phyloP scores from a whole-genome alignment of 163 green algal genomes.

The Volvox carteri region DNA sequence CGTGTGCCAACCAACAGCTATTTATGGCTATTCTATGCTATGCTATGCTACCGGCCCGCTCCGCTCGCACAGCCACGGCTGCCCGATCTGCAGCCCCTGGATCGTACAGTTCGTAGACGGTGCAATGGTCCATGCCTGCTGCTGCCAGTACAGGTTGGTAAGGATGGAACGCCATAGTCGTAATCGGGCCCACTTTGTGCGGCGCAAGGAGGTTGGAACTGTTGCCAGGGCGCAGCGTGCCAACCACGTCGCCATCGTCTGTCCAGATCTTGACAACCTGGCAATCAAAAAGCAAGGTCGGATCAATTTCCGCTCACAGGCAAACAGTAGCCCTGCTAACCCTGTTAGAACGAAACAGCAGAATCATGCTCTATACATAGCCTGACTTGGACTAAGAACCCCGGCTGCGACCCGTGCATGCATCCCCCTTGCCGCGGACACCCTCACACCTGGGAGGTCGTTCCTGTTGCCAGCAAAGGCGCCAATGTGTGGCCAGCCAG shows the following conservation, averaged over 20 bases:
- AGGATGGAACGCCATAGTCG: conserved; percentile 89
- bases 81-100: neutral
- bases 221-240: conserved; percentile 50
- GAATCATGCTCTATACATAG: too few relatives aligned
- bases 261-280: conserved; percentile 86
- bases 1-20: too few relatives aligned
- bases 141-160: conserved; percentile 88
- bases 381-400: too few relatives aligned
- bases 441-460: conserved; percentile 64
- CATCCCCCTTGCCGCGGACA: neutral
- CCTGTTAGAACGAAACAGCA: too few relatives aligned
- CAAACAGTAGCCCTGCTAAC: too few relatives aligned
- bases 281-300: neutral
- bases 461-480: conserved; percentile 89
- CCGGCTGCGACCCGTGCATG: neutral
- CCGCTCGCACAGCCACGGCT: neutral
- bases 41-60: neutral
- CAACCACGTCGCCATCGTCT: conserved; percentile 71
- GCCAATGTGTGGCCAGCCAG: conserved; percentile 86
- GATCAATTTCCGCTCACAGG: too few relatives aligned
- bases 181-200: conserved; percentile 76
- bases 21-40: too few relatives aligned
- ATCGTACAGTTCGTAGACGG: conserved; percentile 55
- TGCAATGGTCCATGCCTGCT: conserved; percentile 69
- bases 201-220: conserved; percentile 30